Percentiles rank a stretch among this genome's conserved stretches.
These are phyloP conservation scores for Pestalotiopsis sp. DNA, from an alignment of 2,329 filamentous ascomycete genomes.

Conservation along the genomic window DNA sequence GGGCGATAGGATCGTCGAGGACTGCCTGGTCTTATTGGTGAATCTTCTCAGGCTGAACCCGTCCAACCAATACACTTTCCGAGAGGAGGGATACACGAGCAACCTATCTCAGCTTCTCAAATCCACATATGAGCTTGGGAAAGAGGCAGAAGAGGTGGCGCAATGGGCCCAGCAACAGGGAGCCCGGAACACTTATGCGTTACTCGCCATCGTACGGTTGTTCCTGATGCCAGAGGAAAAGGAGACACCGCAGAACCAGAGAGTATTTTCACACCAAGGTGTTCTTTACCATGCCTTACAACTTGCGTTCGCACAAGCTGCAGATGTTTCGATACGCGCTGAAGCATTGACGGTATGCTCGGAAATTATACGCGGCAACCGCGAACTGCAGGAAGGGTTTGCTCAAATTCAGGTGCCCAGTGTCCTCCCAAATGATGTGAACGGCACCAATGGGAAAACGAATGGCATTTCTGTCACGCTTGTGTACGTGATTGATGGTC, in stretches of 20 bases:
- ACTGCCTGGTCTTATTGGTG: constrained; percentile 86
- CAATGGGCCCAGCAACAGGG: constrained; percentile 75
- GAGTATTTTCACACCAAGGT: constrained; percentile 80
- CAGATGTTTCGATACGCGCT: constrained; percentile 76
- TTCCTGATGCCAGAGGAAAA: constrained; percentile 81
- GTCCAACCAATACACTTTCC: constrained; percentile 91
- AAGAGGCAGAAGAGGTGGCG: constrained; percentile 60
- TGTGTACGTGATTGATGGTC: constrained; percentile 90
- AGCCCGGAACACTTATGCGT: constrained; percentile 89
- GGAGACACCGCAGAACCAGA: constrained; percentile 81
- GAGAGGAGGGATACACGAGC: constrained; percentile 81
- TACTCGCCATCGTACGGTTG: constrained; percentile 81
- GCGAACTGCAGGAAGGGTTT: constrained; percentile 81
- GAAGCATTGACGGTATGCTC: constrained; percentile 86
- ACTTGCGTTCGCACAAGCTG: constrained; percentile 74
- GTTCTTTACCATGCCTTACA: constrained; percentile 78
- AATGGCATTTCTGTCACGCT: constrained; percentile 51
- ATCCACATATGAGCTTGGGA: constrained; percentile 53
- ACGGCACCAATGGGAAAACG: constrained; percentile 39
- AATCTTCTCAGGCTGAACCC: constrained; percentile 85
- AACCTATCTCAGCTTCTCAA: constrained; percentile 70
- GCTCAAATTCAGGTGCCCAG: constrained; percentile 79
- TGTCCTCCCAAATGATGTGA: constrained; percentile 36
- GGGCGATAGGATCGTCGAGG: constrained; percentile 85
- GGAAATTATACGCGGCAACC: constrained; percentile 82